These are phyloP conservation scores for Didymella lethalis DNA, from an alignment of 2,329 filamentous ascomycete genomes.

Conservation along the genomic window DNA sequence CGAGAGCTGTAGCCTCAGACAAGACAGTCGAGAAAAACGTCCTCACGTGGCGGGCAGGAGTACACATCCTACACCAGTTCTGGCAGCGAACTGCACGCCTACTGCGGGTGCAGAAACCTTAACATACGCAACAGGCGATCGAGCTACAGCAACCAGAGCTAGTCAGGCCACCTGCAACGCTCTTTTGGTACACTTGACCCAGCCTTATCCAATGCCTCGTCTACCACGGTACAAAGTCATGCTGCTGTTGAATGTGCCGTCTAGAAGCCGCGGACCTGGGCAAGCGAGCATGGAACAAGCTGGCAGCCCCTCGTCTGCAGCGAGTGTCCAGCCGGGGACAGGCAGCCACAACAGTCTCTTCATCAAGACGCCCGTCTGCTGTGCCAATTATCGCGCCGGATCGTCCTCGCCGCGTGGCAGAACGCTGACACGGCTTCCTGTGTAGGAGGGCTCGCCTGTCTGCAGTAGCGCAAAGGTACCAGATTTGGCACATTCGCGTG, in stretches of 20 bases:
- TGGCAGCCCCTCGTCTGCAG: conserved; percentile 1
- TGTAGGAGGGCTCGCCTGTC: conserved; percentile 7
- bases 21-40: background rate
- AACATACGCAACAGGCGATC: conserved; percentile 5
- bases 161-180: conserved; percentile 1
- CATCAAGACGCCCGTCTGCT: background rate
- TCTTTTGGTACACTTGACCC: conserved; percentile 16
- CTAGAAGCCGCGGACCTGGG: conserved; percentile 4
- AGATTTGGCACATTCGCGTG: conserved; percentile 11
- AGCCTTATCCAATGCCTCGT: background rate
- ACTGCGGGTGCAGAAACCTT: conserved; percentile 9
- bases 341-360: conserved; percentile 16
- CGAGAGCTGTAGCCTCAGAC: conserved; percentile 3
- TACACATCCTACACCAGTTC: conserved; percentile 2
- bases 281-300: conserved; percentile 17
- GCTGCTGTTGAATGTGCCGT: conserved; percentile 10
- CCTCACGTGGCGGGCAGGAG: conserved; percentile 5
- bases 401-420: conserved; percentile 11
- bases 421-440: conserved; percentile 9
- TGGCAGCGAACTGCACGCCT: conserved; percentile 3
- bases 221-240: background rate
- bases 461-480: conserved; percentile 18
- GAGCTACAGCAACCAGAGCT: conserved; percentile 6
- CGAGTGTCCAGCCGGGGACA: conserved; percentile 10
- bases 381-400: conserved; percentile 11